Percentiles rank a stretch among this genome's conserved stretches.
phyloP scores from a whole-genome alignment of 2,329 filamentous ascomycete species.

The Fusarium sp. region DNA sequence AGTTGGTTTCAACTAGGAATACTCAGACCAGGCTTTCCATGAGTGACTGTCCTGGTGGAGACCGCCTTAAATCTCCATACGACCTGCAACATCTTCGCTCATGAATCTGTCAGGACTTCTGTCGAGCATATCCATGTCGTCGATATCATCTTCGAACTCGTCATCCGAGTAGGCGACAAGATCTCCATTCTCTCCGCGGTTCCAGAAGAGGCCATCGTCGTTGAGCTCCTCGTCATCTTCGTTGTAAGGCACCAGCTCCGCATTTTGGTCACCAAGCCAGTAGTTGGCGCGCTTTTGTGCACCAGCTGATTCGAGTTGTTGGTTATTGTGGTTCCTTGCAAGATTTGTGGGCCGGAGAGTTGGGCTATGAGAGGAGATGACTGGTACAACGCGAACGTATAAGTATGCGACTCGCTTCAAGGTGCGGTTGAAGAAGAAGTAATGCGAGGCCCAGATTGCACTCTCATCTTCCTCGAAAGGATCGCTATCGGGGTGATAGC shows the following conservation, averaged over 20 bases:
- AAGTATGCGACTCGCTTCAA: conserved; percentile 94
- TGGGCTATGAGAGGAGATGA: conserved; percentile 74
- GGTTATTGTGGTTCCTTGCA: conserved; percentile 46
- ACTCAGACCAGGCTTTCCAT: conserved; percentile 1
- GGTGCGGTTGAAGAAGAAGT: conserved; percentile 97
- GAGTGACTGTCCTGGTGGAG: conserved; percentile 4
- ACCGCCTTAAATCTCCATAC: conserved; percentile 69
- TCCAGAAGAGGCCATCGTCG: conserved; percentile 67
- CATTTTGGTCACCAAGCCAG: conserved; percentile 81
- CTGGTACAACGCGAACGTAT: conserved; percentile 88
- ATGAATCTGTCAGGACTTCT: conserved; percentile 64
- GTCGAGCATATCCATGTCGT: conserved; percentile 56
- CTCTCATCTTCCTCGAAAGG: conserved; percentile 93
- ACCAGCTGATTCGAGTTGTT: conserved; percentile 51
- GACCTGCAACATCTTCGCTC: conserved; percentile 72
- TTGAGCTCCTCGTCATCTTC: conserved; percentile 62
- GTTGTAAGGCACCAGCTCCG: conserved; percentile 60
- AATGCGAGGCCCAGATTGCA: conserved; percentile 94
- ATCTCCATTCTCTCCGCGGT: conserved; percentile 69
- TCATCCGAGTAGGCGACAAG: conserved; percentile 66
- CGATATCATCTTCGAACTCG: conserved; percentile 63
- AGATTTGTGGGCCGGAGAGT: conserved; percentile 54
- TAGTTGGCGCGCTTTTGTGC: conserved; percentile 81
- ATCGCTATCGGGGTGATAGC: conserved; percentile 89
- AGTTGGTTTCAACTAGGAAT: background rate